Percentiles rank a stretch among this genome's conserved stretches.
These are phyloP conservation scores for Parascedosporium putredinis DNA, from an alignment of 2,329 filamentous ascomycete genomes.

Conservation along the genomic window DNA sequence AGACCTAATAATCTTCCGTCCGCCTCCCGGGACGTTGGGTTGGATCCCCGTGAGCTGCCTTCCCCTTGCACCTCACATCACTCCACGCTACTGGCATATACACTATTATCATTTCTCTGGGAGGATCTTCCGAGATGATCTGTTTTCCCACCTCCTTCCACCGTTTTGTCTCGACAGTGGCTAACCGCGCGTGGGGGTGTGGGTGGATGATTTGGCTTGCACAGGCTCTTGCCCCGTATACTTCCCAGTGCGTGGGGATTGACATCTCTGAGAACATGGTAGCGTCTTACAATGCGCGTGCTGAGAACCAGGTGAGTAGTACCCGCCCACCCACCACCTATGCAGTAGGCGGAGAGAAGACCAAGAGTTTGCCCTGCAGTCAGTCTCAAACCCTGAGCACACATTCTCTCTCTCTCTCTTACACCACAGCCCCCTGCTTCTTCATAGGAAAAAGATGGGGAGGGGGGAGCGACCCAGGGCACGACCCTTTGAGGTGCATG, in stretches of 20 bases:
- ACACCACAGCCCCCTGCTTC: background rate
- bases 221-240: slow-evolving; percentile 50
- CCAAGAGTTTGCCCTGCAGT: background rate
- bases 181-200: background rate
- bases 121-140: no score
- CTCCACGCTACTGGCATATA: no score
- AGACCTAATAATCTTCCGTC: no score
- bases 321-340: no score
- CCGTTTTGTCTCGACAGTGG: background rate
- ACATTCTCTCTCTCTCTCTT: background rate
- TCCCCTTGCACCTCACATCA: no score
- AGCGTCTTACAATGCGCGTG: slow-evolving; percentile 51
- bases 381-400: background rate
- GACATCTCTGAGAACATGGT: slow-evolving; percentile 67
- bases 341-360: no score
- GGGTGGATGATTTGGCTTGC: background rate
- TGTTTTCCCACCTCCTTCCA: no score
- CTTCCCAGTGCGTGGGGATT: slow-evolving; percentile 54
- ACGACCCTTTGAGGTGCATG: background rate
- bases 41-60: no score
- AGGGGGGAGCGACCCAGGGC: background rate
- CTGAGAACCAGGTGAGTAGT: slow-evolving; percentile 36
- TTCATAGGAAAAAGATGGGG: background rate
- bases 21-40: no score
- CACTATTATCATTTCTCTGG: no score